Base-by-base conservation (phyloP, 2,329 filamentous ascomycete genomes). In the Amylocarpus encephaloides region DNA sequence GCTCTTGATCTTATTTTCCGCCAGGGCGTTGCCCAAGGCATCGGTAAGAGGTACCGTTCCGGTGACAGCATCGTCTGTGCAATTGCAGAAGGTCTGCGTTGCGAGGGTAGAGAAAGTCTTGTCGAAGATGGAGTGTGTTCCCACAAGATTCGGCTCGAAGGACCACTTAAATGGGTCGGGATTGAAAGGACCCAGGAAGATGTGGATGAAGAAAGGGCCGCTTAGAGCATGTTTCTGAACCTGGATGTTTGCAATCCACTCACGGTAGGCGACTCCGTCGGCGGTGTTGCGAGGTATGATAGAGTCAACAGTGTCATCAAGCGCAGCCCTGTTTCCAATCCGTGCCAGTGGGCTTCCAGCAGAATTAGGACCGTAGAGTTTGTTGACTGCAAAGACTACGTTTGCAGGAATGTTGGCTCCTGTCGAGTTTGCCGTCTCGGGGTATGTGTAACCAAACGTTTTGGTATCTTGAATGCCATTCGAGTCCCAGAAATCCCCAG, bases 221-320 rank as follows among this genome's bases (percentile, higher is more conserved):
- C 76, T 71, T 7, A 86, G 66, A 2, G 79, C 79, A 50, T 79
- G 76, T 54, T 81, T 83, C 48, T 74, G 71, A 18, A 83, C 78
- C 13, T 72, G 70, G 40, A 91, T 74, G 59, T 86, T 87, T 57
- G 79, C 80, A 19, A 82, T 73, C 79, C 86, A 92, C 59, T 91
- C 77, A 5, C 71, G 73, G 59, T 82, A 80, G 9, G 63, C 62
- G 40, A 67, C 66, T 11, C 44, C 11, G 6, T 46, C 50, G 41
- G 6, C 5, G n/a, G 26, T 18, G 33, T 38, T 22, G 30, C 30
- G 15, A 39, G n/a, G 22, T 26, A 26, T 4, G 22, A 26, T 7
- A 26, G 22, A 26, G 22, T 26, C 22, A 26, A 26, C 7, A 26
- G 22, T 26, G 22, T 26, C 22, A 26, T 26, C 22, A 7, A 26